phyloP scores from a whole-genome alignment of 2,329 filamentous ascomycete species.

The Aspergillus sp. region DNA sequence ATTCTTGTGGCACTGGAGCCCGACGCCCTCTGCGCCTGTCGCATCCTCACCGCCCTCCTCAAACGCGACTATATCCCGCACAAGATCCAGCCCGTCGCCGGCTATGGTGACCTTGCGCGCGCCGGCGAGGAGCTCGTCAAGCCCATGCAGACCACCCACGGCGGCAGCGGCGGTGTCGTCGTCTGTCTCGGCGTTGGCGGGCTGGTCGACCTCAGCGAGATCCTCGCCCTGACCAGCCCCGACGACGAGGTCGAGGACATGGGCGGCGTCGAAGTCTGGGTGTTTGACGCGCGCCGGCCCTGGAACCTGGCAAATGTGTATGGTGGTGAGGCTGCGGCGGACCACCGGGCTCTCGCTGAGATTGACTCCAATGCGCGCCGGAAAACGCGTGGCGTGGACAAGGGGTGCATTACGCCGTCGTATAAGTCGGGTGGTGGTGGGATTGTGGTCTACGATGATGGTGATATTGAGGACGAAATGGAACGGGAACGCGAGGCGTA shows the following conservation, averaged over 20 bases:
- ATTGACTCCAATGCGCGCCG: constrained; percentile 41
- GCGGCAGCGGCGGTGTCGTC: constrained; percentile 83
- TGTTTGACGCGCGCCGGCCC: constrained; percentile 84
- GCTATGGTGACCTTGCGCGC: constrained; percentile 83
- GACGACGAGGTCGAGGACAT: constrained; percentile 61
- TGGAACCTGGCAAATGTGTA: constrained; percentile 97
- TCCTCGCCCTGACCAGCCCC: constrained; percentile 72
- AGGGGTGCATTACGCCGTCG: constrained; percentile 66
- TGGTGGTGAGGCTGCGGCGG: constrained; percentile 61
- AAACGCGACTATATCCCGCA: constrained; percentile 97
- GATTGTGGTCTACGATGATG: constrained; percentile 92
- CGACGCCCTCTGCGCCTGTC: constrained; percentile 91
- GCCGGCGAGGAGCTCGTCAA: constrained; percentile 74
- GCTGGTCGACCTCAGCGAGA: constrained; percentile 78
- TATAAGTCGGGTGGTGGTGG: constrained; percentile 81
- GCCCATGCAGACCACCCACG: constrained; percentile 81
- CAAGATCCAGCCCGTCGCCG: constrained; percentile 92
- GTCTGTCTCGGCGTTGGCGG: constrained; percentile 91
- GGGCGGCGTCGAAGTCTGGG: constrained; percentile 90
- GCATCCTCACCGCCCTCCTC: constrained; percentile 86
- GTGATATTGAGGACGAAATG: constrained; percentile 86
- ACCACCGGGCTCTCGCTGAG: constrained; percentile 47
- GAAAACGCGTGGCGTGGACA: constrained; percentile 64
- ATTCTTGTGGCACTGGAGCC: constrained; percentile 92
- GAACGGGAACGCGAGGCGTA: constrained; percentile 75